Conservation (phyloP, 352 stramenopile genomes). For the Phytophthora melonis region DNA sequence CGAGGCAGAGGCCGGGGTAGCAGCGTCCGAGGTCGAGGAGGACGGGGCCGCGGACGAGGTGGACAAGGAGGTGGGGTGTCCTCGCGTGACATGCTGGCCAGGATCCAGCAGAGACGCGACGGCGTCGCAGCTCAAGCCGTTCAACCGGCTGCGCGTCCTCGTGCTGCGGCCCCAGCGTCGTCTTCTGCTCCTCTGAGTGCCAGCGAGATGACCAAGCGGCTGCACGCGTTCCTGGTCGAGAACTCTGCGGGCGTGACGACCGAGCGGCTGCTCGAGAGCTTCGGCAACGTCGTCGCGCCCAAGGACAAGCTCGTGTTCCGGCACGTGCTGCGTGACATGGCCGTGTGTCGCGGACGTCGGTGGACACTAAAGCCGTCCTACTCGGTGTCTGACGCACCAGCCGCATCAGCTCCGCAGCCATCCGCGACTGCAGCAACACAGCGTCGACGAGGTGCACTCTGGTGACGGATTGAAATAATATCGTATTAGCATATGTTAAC, state of each 20-base stretch:
- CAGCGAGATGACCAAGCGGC: conserved; percentile 70
- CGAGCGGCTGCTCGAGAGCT: conserved; percentile 90
- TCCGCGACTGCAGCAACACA: no score
- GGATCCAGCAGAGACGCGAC: conserved; percentile 52
- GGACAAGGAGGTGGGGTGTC: conserved; percentile 45
- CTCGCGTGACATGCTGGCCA: conserved; percentile 76
- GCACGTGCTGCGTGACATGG: conserved; percentile 86
- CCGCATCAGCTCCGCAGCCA: neutral
- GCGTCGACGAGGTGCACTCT: neutral
- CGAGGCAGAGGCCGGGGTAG: conserved; percentile 5
- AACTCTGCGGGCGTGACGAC: conserved; percentile 81
- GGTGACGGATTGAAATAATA: neutral
- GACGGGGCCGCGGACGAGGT: conserved; percentile 19
- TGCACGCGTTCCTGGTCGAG: conserved; percentile 85
- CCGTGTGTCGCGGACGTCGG: conserved; percentile 66
- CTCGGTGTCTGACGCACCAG: conserved; percentile 3
- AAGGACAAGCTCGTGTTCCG: conserved; percentile 92
- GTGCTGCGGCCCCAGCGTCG: neutral
- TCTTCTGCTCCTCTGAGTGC: conserved; percentile 36
- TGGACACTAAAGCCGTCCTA: conserved; percentile 84
- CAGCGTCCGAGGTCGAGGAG: conserved; percentile 16
- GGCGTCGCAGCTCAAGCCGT: conserved; percentile 25
- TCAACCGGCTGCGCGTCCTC: conserved; percentile 3
- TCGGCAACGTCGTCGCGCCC: conserved; percentile 82
- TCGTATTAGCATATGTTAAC: neutral